Conservation (phyloP, 1,284 basidiomycete genomes). For the Mycena citricolor region DNA sequence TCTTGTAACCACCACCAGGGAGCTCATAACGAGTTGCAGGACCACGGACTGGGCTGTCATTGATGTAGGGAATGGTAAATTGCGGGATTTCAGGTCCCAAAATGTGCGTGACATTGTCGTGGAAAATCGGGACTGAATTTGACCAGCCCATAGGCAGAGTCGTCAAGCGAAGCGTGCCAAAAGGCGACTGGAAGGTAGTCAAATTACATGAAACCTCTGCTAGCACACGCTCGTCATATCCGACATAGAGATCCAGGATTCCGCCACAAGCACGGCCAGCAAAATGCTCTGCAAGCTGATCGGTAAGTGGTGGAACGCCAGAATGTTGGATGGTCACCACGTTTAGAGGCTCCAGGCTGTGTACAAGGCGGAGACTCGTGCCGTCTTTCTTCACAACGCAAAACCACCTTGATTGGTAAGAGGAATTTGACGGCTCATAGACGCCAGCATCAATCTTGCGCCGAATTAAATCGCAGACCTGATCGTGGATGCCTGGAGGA, state of each 20-base stretch:
- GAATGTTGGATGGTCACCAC: constrained; percentile 18
- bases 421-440: constrained; percentile 9
- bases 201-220: constrained; percentile 23
- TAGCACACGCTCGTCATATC: constrained; percentile 24
- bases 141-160: constrained; percentile 32
- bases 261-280: constrained; percentile 17
- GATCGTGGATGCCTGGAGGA: constrained; percentile 2
- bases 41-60: constrained; percentile 26
- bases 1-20: constrained; percentile 23
- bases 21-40: constrained; percentile 24
- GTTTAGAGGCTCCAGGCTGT: constrained; percentile 20
- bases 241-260: constrained; percentile 8
- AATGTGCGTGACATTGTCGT: constrained; percentile 28
- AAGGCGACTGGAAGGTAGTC: constrained; percentile 26
- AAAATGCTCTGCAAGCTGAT: constrained; percentile 16
- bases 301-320: constrained; percentile 17
- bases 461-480: constrained; percentile 19
- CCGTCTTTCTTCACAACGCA: constrained; percentile 27
- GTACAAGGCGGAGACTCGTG: constrained; percentile 25
- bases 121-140: constrained; percentile 31
- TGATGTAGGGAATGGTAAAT: constrained; percentile 25
- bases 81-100: constrained; percentile 28
- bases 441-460: constrained; percentile 12
- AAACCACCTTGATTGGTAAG: constrained; percentile 6
- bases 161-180: constrained; percentile 3